Percentiles rank a stretch among this genome's conserved stretches.
Evolutionary conservation across 371 early-diverging fungal species (phyloP).

Genomic region (Quaeritorhiza haematococci): DNA sequence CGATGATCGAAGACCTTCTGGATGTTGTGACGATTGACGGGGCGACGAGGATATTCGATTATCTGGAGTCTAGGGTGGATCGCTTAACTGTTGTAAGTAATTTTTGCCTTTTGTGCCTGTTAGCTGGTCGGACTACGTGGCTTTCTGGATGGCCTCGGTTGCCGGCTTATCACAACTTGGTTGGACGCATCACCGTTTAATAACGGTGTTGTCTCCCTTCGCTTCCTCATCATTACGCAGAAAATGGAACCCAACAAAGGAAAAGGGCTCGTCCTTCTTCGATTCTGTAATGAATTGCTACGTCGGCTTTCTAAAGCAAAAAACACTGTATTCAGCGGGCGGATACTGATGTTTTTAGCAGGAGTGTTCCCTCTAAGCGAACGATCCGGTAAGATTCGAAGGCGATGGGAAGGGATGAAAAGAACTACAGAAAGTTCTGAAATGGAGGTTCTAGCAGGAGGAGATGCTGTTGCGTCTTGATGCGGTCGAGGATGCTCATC

Average conservation of each 20-base stretch:
- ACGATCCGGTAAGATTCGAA: conserved; percentile 44
- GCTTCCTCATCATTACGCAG: conserved; percentile 24
- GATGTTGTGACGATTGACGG: conserved; percentile 60
- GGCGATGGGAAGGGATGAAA: no score
- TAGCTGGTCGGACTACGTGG: no score
- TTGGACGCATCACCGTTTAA: no score
- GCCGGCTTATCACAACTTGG: no score
- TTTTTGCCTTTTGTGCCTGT: background rate
- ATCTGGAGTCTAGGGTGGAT: conserved; percentile 53
- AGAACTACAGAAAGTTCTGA: no score
- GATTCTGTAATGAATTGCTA: conserved; percentile 78
- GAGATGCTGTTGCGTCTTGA: no score
- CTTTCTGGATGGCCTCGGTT: no score
- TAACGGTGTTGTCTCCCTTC: no score
- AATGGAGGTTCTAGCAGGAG: no score
- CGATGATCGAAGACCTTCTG: conserved; percentile 60
- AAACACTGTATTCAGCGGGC: conserved; percentile 75
- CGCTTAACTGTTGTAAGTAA: conserved; percentile 50
- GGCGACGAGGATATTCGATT: conserved; percentile 57
- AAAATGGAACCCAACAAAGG: conserved; percentile 67
- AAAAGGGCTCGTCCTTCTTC: conserved; percentile 73
- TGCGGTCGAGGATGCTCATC: background rate
- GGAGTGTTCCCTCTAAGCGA: conserved; percentile 75
- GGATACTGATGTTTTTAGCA: conserved; percentile 75
- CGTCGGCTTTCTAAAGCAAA: conserved; percentile 73